Percentiles rank a stretch among this genome's conserved stretches.
Evolutionary conservation across 2,329 filamentous ascomycete species (phyloP).

Genomic region (Decorospora gaudefroyi): DNA sequence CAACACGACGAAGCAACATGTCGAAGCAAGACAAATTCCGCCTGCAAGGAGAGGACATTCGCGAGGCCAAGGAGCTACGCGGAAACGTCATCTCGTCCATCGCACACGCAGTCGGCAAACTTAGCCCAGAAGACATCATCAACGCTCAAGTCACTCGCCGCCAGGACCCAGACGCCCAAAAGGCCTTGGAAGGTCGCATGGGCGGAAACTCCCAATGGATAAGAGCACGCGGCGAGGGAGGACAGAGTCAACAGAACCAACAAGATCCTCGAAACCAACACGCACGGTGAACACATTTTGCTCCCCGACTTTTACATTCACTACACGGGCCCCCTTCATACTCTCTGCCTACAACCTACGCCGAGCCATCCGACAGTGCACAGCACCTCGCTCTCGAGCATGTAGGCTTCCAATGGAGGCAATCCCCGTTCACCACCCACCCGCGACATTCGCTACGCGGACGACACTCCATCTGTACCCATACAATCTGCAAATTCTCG

Average conservation of each 20-base stretch:
- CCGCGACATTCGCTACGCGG: slow-evolving; percentile 28
- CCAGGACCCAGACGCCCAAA: slow-evolving; percentile 53
- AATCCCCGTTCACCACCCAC: slow-evolving; percentile 18
- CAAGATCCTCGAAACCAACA: slow-evolving; percentile 48
- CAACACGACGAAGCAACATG: slow-evolving; percentile 80
- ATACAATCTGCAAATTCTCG: slow-evolving; percentile 36
- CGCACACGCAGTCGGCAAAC: slow-evolving; percentile 70
- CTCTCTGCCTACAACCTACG: slow-evolving; percentile 16
- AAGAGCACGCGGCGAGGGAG: slow-evolving; percentile 43
- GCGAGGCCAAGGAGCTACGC: slow-evolving; percentile 75
- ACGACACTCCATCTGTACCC: slow-evolving; percentile 39
- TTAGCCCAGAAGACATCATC: slow-evolving; percentile 58
- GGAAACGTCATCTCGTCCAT: slow-evolving; percentile 75
- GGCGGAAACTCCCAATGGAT: slow-evolving; percentile 49
- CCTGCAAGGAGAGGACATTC: slow-evolving; percentile 77
- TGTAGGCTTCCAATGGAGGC: slow-evolving; percentile 19
- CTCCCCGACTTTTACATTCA: slow-evolving; percentile 12
- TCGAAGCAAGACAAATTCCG: slow-evolving; percentile 82
- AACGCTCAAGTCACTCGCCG: slow-evolving; percentile 36
- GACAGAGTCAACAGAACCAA: slow-evolving; percentile 43
- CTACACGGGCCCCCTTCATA: slow-evolving; percentile 11
- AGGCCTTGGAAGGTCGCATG: slow-evolving; percentile 53
- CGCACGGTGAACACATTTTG: slow-evolving; percentile 37
- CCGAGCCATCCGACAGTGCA: slow-evolving; percentile 18
- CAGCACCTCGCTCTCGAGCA: slow-evolving; percentile 20